phyloP scores from a whole-genome alignment of 2,329 filamentous ascomycete genomes.

The Graphilbum sp. region DNA sequence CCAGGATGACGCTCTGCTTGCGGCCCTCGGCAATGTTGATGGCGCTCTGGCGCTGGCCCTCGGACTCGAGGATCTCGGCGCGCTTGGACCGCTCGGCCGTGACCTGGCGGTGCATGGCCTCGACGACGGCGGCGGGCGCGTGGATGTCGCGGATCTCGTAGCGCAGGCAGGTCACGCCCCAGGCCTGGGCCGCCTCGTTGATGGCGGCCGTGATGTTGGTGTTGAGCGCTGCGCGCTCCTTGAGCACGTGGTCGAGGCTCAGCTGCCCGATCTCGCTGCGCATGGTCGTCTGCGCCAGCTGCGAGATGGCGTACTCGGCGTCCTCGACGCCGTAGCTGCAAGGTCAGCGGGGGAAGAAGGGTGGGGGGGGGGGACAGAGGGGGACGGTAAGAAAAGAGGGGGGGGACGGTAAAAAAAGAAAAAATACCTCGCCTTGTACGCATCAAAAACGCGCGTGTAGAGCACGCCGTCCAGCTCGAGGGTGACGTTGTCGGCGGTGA shows the following conservation, averaged over 20 bases:
- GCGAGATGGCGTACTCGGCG: slow-evolving; percentile 94
- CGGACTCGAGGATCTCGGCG: slow-evolving; percentile 91
- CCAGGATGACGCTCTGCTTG: slow-evolving; percentile 93
- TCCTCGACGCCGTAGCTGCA: slow-evolving; percentile 90
- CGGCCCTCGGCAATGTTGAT: slow-evolving; percentile 98
- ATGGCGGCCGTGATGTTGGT: slow-evolving; percentile 97
- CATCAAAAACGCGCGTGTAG: slow-evolving; percentile 92
- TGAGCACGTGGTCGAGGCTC: slow-evolving; percentile 90
- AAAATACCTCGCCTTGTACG: slow-evolving; percentile 95
- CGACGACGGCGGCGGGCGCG: slow-evolving; percentile 80
- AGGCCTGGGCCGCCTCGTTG: slow-evolving; percentile 92
- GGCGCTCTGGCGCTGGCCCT: slow-evolving; percentile 89
- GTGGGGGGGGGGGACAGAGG: background rate
- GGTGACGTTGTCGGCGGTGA: slow-evolving; percentile 96
- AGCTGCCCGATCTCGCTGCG: slow-evolving; percentile 95
- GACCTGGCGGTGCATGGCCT: slow-evolving; percentile 96
- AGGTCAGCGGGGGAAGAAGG: background rate
- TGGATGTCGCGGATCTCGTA: slow-evolving; percentile 99
- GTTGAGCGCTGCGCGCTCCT: slow-evolving; percentile 91
- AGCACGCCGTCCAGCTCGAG: slow-evolving; percentile 89
- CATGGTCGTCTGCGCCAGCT: slow-evolving; percentile 97
- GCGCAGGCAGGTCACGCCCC: slow-evolving; percentile 88
- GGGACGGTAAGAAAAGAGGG: background rate
- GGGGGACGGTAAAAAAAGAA: no score
- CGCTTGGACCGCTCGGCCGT: slow-evolving; percentile 95